Base-by-base conservation (phyloP, 495 filamentous ascomycete species). In the Neurospora pannonica region DNA sequence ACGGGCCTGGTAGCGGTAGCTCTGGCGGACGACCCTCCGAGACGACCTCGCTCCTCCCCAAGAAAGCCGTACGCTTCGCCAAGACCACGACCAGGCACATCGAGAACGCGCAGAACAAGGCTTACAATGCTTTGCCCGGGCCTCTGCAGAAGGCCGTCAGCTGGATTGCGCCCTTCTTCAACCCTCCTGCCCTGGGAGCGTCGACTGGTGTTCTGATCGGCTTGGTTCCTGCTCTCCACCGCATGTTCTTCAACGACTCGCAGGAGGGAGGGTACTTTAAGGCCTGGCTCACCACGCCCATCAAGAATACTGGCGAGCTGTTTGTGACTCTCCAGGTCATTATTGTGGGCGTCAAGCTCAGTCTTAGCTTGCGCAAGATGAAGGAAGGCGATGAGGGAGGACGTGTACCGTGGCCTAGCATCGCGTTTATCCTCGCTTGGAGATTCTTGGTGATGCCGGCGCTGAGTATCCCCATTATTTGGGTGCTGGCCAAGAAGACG, bases 271-370 rank as follows among this genome's bases (percentile, higher is more conserved):
- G 93, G 3, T 89, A 90, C 46, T 87, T 92, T 73, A 89, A 86
- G 42, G 90, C 91, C 2, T 94, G 92, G 92, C 81, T 94, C 72
- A 93, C 92, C 3, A 84, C 85, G 0, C 89, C 88, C 19, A 77
- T 94, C 39, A 84, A 87, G 75, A 92, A 91, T 73, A 84, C 94
- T 19, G 92, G 93, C 1, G 84, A 86, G 1, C 82, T 94, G 5
- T 95, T 95, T 78, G 89, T 92, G 1, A 86, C 88, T 0, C 81
- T 94, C 31, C 92, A 93, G 74, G 88, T 94, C 34, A 87, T 94
- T 34, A 86, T 93, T 0, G 90, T 92, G n/a, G 92, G 92, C 0
- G 87, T 91, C 38, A 91, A 92, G 75, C 81, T 94, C 2, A 88
- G 87, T 36, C 83, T 84, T 54, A 84, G 83, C 70, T 78, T 90